Percentiles rank a stretch among this genome's conserved stretches.
Conservation (phyloP, 805 yeast species). For the Candida sanyiensis region DNA sequence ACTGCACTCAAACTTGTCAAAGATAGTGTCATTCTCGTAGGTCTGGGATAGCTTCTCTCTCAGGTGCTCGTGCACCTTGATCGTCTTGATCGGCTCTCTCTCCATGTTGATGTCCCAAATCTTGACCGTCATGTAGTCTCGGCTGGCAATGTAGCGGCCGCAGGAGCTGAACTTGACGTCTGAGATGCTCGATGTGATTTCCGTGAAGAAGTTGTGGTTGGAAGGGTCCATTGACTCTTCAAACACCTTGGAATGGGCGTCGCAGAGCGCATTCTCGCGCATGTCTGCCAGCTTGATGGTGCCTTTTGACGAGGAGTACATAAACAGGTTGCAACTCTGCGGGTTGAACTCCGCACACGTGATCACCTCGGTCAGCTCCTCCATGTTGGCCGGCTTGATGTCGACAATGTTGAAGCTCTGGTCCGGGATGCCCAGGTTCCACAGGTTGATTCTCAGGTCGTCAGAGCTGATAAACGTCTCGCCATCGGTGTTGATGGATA, state of each 20-base stretch:
- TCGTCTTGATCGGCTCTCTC: conserved; percentile 87
- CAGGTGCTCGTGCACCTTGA: conserved; percentile 91
- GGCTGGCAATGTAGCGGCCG: conserved; percentile 91
- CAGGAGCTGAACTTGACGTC: conserved; percentile 89
- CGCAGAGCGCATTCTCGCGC: conserved; percentile 94
- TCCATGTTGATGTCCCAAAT: conserved; percentile 99
- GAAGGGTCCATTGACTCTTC: conserved; percentile 93
- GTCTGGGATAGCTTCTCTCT: conserved; percentile 93
- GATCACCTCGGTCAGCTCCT: conserved; percentile 95
- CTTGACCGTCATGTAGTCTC: conserved; percentile 96
- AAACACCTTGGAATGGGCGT: conserved; percentile 76
- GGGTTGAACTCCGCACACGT: conserved; percentile 98
- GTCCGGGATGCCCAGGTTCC: conserved; percentile 93
- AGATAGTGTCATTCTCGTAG: conserved; percentile 96
- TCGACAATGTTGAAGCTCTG: conserved; percentile 96
- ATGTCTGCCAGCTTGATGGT: conserved; percentile 93
- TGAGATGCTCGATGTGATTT: conserved; percentile 88
- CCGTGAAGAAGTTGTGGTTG: conserved; percentile 93
- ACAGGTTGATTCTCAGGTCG: conserved; percentile 88
- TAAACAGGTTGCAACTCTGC: conserved; percentile 80
- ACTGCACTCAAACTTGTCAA: conserved; percentile 96
- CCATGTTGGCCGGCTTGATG: conserved; percentile 97
- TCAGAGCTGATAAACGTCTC: conserved; percentile 92
- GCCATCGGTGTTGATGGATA: conserved; percentile 89
- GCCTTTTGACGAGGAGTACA: conserved; percentile 94